These are phyloP conservation scores for Pythium monospermum DNA, from an alignment of 352 stramenopile genomes.

Conservation along the genomic window DNA sequence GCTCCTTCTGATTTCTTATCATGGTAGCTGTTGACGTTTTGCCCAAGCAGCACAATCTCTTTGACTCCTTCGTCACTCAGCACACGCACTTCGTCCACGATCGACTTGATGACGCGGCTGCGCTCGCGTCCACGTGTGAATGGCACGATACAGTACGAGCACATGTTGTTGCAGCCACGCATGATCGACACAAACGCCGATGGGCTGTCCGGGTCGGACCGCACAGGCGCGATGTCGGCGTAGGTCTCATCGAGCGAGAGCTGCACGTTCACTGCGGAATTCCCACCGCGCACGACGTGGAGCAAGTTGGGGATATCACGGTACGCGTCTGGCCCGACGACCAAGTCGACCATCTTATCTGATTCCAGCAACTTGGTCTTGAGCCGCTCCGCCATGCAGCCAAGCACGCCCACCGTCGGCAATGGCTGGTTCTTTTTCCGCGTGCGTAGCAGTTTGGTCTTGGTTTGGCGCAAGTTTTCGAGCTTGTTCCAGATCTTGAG, in stretches of 20 bases:
- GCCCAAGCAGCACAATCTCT: conserved; percentile 98
- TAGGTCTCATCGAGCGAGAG: conserved; percentile 98
- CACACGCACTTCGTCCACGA: conserved; percentile 92
- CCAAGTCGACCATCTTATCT: conserved; percentile 95
- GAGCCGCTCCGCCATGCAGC: conserved; percentile 99
- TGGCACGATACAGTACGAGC: conserved; percentile 99
- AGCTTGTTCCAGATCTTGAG: conserved; percentile 90
- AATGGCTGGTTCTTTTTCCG: conserved; percentile 56
- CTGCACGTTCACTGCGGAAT: conserved; percentile 91
- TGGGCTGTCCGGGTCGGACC: conserved; percentile 72
- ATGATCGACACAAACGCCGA: conserved; percentile 98
- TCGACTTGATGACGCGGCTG: conserved; percentile 86
- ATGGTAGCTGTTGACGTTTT: conserved; percentile 99
- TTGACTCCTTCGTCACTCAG: conserved; percentile 92
- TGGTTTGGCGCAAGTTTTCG: conserved; percentile 70
- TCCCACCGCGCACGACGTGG: conserved; percentile 69
- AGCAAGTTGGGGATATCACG: conserved; percentile 95
- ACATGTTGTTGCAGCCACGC: conserved; percentile 99
- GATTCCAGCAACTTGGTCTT: conserved; percentile 94
- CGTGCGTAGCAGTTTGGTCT: conserved; percentile 55
- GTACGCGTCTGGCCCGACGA: conserved; percentile 98
- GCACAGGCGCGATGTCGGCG: conserved; percentile 95
- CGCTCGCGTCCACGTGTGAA: conserved; percentile 98
- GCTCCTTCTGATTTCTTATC: conserved; percentile 86
- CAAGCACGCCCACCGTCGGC: conserved; percentile 93